Conservation (phyloP, 2,329 filamentous ascomycete genomes). For the Ascochyta pisi region DNA sequence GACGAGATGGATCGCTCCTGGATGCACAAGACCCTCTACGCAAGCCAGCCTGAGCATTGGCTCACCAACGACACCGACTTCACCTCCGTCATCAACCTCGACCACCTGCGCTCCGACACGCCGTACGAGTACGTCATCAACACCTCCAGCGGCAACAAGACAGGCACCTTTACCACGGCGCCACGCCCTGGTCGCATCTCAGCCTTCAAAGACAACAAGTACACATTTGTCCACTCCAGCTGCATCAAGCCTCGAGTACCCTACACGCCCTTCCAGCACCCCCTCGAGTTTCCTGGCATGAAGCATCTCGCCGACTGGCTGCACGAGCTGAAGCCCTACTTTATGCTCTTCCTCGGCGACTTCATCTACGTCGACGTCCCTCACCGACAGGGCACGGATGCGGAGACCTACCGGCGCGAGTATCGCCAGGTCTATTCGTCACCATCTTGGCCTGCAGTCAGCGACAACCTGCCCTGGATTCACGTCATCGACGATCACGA, state of each 20-base stretch:
- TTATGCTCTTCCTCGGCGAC: constrained; percentile 77
- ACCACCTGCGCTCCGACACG: constrained; percentile 72
- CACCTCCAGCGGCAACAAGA: constrained; percentile 76
- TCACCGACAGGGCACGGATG: constrained; percentile 72
- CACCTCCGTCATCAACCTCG: constrained; percentile 73
- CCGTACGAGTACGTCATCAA: constrained; percentile 79
- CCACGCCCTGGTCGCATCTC: constrained; percentile 72
- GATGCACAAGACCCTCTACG: constrained; percentile 39
- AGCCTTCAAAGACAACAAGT: constrained; percentile 66
- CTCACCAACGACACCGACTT: constrained; percentile 83
- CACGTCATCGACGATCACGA: constrained; percentile 98
- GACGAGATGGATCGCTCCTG: constrained; percentile 37
- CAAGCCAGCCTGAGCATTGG: constrained; percentile 49
- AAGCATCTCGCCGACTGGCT: constrained; percentile 76
- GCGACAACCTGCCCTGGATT: constrained; percentile 89
- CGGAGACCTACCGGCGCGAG: constrained; percentile 83
- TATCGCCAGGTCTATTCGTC: constrained; percentile 97
- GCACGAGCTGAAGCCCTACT: constrained; percentile 73
- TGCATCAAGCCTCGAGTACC: constrained; percentile 93
- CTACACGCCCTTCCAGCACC: constrained; percentile 83
- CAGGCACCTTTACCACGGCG: constrained; percentile 80
- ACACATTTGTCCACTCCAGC: constrained; percentile 90
- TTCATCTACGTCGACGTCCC: constrained; percentile 94
- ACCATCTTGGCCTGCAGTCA: constrained; percentile 82
- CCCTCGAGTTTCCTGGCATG: constrained; percentile 82